Conservation (phyloP, 345 rosid species). For the Eucalyptus brandiana region DNA sequence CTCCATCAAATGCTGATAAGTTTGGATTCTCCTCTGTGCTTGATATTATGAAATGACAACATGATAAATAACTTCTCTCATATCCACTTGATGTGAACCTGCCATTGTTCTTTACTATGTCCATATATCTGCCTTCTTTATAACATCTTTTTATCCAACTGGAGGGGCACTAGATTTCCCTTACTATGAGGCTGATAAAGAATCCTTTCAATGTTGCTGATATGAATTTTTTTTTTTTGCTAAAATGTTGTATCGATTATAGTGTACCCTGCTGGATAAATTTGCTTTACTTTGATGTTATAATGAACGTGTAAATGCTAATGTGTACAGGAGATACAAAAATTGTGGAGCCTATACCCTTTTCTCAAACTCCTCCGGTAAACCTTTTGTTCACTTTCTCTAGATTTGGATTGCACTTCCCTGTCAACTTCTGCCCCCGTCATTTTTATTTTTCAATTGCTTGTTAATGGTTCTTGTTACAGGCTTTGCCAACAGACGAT, state of each 20-base stretch:
- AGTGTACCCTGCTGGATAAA: background rate
- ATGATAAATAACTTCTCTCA: background rate
- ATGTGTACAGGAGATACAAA: background rate
- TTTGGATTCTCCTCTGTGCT: background rate
- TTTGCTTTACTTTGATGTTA: background rate
- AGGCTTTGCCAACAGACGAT: background rate
- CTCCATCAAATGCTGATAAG: background rate
- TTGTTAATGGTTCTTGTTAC: background rate
- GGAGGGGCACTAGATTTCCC: background rate
- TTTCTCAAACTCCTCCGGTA: background rate
- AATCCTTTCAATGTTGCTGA: background rate
- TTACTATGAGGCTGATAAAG: background rate
- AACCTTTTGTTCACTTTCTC: background rate
- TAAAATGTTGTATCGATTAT: background rate
- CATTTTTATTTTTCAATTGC: background rate
- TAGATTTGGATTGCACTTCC: background rate
- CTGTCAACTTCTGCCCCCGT: background rate
- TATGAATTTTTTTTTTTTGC: background rate
- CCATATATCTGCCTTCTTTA: background rate
- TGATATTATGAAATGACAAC: background rate
- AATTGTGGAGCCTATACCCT: background rate
- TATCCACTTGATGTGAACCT: background rate
- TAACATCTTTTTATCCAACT: background rate
- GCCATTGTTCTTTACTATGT: background rate
- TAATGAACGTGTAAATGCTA: background rate